phyloP scores from a whole-genome alignment of 1,139 yeast genomes.

The Insectozyma bohioensis region DNA sequence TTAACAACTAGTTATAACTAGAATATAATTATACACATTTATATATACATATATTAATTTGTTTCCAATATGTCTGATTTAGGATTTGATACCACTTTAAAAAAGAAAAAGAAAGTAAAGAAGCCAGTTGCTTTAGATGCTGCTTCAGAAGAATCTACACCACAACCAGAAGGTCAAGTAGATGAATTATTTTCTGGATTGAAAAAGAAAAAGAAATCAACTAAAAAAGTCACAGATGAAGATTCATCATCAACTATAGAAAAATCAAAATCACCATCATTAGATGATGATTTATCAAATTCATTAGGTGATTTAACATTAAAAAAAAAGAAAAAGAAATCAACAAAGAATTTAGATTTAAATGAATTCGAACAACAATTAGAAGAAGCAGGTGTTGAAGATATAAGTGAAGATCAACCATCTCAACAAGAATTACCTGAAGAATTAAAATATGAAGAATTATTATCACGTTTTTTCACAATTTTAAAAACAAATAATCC shows the following conservation, averaged over 20 bases:
- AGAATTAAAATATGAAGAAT: slow-evolving; percentile 74
- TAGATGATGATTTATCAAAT: slow-evolving; percentile 56
- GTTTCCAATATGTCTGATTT: slow-evolving; percentile 62
- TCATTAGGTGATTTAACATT: slow-evolving; percentile 74
- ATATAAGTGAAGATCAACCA: slow-evolving; percentile 7
- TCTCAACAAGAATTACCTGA: slow-evolving; percentile 30
- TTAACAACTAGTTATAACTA: no score
- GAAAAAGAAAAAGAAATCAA: slow-evolving; percentile 54
- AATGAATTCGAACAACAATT: slow-evolving; percentile 88
- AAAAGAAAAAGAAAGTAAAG: slow-evolving; percentile 31
- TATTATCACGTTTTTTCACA: slow-evolving; percentile 79
- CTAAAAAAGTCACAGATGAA: slow-evolving; percentile 34
- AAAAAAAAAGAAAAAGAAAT: slow-evolving; percentile 77
- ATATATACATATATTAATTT: no score
- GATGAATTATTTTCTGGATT: slow-evolving; percentile 57
- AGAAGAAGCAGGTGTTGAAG: slow-evolving; percentile 83
- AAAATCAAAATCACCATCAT: slow-evolving; percentile 29
- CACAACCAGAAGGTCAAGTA: slow-evolving; percentile 23
- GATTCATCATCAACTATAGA: slow-evolving; percentile 16
- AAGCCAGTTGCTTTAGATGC: slow-evolving; percentile 8
- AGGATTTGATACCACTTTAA: slow-evolving; percentile 75
- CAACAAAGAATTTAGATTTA: slow-evolving; percentile 53
- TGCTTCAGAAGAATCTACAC: slow-evolving; percentile 12
- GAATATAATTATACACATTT: no score
- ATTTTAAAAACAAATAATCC: slow-evolving; percentile 93